Evolutionary conservation across 177 flowering plant genomes (phyloP).

Genomic region (Vitis hybrid): DNA sequence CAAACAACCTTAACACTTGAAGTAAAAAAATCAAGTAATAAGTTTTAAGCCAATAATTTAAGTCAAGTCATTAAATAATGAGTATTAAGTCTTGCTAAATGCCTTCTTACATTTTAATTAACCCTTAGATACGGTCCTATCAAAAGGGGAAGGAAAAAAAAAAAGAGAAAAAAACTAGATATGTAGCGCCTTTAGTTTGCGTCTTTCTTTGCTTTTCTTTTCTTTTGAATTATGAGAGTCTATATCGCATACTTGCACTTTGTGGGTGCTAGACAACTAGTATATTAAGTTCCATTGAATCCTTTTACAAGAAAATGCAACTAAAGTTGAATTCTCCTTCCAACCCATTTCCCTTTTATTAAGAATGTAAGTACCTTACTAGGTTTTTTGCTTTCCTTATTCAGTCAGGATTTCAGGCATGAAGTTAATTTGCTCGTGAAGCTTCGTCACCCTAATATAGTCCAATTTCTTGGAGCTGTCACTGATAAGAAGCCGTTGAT

Average conservation of each 20-base stretch:
- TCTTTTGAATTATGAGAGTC: no score
- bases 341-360: not conserved
- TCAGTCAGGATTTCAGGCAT: conserved; percentile 97
- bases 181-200: no score
- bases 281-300: not conserved
- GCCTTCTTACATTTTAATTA: not conserved
- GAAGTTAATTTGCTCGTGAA: conserved; percentile 97
- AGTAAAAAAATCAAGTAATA: no score
- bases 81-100: not conserved
- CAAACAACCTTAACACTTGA: no score
- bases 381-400: conserved; percentile 15
- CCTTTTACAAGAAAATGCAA: not conserved
- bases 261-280: not conserved
- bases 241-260: no score
- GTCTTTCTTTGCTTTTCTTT: no score
- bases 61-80: not conserved
- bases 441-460: conserved; percentile 98
- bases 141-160: no score
- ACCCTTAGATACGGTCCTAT: not conserved
- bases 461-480: conserved; percentile 98
- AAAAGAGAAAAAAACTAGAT: no score
- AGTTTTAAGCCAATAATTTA: no score
- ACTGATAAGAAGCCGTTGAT: conserved; percentile 96
- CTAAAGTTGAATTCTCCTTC: not conserved
- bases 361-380: conserved; percentile 4